A percentile compares a stretch with the other conserved stretches of the same genome.
These are phyloP conservation scores for Candida endomychidarum DNA, from an alignment of 805 yeast species.

Conservation along the genomic window DNA sequence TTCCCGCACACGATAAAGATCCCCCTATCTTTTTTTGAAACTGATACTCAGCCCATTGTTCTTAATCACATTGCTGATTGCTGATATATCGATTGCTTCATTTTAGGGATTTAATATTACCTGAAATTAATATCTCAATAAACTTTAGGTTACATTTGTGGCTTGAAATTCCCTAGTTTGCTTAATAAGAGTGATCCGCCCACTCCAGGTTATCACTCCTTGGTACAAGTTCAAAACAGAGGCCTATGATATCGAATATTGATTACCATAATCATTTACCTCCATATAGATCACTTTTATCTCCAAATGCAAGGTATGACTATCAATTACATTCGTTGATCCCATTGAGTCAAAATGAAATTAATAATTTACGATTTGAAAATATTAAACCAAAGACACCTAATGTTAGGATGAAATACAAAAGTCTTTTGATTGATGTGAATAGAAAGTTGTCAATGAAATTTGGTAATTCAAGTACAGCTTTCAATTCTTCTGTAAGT, in stretches of 20 bases:
- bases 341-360: slow-evolving; percentile 36
- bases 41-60: background rate
- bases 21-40: slow-evolving; percentile 1
- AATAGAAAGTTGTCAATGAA: slow-evolving; percentile 41
- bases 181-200: too few species aligned
- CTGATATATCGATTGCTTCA: too few species aligned
- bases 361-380: slow-evolving; percentile 16
- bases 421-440: slow-evolving; percentile 49
- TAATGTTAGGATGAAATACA: slow-evolving; percentile 46
- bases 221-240: too few species aligned
- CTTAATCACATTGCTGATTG: background rate
- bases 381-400: slow-evolving; percentile 3
- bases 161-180: background rate
- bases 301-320: slow-evolving; percentile 51
- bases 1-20: slow-evolving; percentile 8
- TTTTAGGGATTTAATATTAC: too few species aligned
- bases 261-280: slow-evolving; percentile 41
- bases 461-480: slow-evolving; percentile 11
- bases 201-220: too few species aligned
- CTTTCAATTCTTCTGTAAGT: background rate
- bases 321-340: slow-evolving; percentile 46
- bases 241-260: slow-evolving; percentile 2
- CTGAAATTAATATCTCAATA: too few species aligned
- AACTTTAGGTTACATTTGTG: too few species aligned
- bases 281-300: slow-evolving; percentile 52